These are phyloP conservation scores for Fusarium sp. DNA, from an alignment of 2,329 filamentous ascomycete species.

Conservation along the genomic window DNA sequence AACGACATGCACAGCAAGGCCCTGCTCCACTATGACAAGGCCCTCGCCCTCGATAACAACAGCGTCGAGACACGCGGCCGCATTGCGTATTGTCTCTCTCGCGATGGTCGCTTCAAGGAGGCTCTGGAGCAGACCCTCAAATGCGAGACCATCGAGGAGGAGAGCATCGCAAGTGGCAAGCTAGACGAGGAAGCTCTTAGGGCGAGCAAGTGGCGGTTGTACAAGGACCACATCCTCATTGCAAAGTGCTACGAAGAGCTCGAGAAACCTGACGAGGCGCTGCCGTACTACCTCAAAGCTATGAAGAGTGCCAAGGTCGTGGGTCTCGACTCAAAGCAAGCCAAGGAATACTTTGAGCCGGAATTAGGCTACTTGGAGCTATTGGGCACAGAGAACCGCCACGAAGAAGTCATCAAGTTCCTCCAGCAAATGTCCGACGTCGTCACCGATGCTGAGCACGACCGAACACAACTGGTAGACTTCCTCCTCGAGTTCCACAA, in stretches of 20 bases:
- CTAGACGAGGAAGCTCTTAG: constrained; percentile 45
- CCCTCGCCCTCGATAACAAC: constrained; percentile 56
- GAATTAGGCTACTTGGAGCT: constrained; percentile 57
- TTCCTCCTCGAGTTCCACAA: constrained; percentile 56
- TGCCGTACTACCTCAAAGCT: constrained; percentile 57
- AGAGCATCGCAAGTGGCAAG: constrained; percentile 46
- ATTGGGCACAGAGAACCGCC: constrained; percentile 56
- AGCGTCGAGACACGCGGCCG: constrained; percentile 58
- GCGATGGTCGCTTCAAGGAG: constrained; percentile 55
- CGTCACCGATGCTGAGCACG: constrained; percentile 42
- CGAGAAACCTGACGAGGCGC: constrained; percentile 51
- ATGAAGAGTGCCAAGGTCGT: constrained; percentile 50
- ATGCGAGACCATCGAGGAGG: constrained; percentile 56
- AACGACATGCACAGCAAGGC: constrained; percentile 56
- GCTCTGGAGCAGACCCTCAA: constrained; percentile 55
- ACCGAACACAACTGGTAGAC: constrained; percentile 52
- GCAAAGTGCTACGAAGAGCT: constrained; percentile 56
- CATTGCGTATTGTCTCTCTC: constrained; percentile 59
- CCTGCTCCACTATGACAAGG: constrained; percentile 55
- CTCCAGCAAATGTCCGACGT: constrained; percentile 53
- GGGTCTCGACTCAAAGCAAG: constrained; percentile 48
- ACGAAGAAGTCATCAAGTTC: constrained; percentile 55
- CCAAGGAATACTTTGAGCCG: constrained; percentile 56
- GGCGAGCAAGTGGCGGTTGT: constrained; percentile 57
- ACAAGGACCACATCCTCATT: constrained; percentile 59